Conservation (phyloP, 179 eudicot species). For the Sideroxylon spinosum region DNA sequence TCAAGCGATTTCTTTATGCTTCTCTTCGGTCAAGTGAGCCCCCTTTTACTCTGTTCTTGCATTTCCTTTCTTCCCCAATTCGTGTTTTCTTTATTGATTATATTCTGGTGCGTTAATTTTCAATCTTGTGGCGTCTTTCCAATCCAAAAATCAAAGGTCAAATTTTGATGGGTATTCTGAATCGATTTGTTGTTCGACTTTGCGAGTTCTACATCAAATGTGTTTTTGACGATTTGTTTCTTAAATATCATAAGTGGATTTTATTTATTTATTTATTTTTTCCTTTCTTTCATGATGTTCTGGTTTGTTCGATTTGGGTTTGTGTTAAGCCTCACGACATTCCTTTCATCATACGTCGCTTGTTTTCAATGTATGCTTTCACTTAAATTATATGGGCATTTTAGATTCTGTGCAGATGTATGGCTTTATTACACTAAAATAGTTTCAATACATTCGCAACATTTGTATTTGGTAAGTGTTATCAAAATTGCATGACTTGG, state of each 20-base stretch:
- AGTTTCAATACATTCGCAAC: not conserved
- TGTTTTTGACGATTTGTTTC: not conserved
- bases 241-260: not conserved
- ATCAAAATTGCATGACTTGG: not conserved
- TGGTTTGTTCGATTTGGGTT: no score
- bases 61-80: not conserved
- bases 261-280: not conserved
- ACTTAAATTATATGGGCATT: not conserved
- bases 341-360: not conserved
- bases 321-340: no score
- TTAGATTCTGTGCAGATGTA: not conserved
- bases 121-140: not conserved
- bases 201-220: not conserved
- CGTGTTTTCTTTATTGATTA: not conserved
- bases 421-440: not conserved
- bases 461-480: not conserved
- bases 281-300: no score
- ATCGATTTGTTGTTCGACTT: not conserved
- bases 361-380: not conserved
- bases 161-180: not conserved
- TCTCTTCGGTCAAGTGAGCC: conserved; percentile 51
- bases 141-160: no score
- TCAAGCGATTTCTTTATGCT: conserved; percentile 29
- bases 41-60: not conserved
- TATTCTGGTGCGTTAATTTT: not conserved